These are phyloP conservation scores for Leishmania mexicana DNA, from an alignment of 208 protist species.

Conservation along the genomic window DNA sequence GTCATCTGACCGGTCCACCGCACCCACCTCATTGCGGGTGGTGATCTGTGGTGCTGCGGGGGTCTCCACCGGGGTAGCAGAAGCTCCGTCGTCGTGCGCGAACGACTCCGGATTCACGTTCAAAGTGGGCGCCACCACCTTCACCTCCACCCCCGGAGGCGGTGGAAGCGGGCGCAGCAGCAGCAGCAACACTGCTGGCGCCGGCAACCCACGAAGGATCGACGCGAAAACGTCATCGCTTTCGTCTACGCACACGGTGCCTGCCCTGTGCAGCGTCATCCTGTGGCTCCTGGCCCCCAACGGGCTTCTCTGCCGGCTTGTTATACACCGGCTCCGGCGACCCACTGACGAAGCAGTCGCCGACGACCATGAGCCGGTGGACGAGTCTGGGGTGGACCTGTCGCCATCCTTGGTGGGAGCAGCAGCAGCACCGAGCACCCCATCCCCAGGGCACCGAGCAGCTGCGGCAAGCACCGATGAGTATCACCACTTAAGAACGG, in stretches of 20 bases:
- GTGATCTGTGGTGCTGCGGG: neutral
- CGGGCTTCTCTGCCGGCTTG: slow-evolving; percentile 19
- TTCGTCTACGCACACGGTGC: slow-evolving; percentile 14
- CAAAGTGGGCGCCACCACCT: neutral
- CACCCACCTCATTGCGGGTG: neutral
- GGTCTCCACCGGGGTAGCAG: neutral
- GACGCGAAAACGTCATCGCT: neutral
- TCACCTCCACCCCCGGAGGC: neutral
- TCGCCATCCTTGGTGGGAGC: neutral
- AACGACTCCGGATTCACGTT: neutral
- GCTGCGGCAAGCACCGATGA: neutral
- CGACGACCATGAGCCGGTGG: neutral
- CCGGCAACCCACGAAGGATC: neutral
- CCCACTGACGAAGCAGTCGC: neutral
- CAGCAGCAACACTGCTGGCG: neutral
- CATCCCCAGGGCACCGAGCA: neutral
- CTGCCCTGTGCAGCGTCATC: slow-evolving; percentile 19
- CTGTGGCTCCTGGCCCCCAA: slow-evolving; percentile 38
- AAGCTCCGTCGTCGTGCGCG: neutral
- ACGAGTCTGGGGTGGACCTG: neutral
- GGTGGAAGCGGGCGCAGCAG: neutral
- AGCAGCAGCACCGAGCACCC: neutral
- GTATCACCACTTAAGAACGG: neutral
- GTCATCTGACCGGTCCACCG: neutral
- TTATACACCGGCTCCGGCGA: slow-evolving; percentile 1